Evolutionary conservation across 805 yeast species (phyloP), one percentile per base, ranked within the genome.

Genomic region (Spathaspora boniae): DNA sequence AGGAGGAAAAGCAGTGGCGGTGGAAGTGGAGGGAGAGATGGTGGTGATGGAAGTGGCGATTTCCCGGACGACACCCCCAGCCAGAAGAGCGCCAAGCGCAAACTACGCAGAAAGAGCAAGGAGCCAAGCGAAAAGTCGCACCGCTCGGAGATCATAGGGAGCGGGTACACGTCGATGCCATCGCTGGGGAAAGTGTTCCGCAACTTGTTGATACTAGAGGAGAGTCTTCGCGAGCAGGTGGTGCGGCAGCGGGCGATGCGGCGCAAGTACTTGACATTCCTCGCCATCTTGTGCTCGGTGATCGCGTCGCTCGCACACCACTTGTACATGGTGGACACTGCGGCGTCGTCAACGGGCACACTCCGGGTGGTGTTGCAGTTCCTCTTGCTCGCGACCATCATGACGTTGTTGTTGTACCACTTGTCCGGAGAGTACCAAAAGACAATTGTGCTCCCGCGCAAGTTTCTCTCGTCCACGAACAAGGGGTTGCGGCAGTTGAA

Each of bases 341-440:
- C 42, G 11, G 18, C 38, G 8, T 36, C 51, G 2, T 30, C 57
- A 7, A 43, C 42, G n/a, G 65, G 64, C 2, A 51, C 70, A 43
- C 52, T 51, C 30, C 58, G 66, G 40, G 69, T 64, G 40, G 50
- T 51, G 28, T 63, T 61, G 41, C 77, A 79, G 51, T 77, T 86
- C 32, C 52, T 78, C 9, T 71, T 85, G 3, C 64, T 82, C 12
- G 80, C 82, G 34, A 71, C 77, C 14, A 46, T 74, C 19, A 77
- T 89, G 14, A 84, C 96, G 0, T 60, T 88, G 37, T 70, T 78
- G 17, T 65, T 91, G 28, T 91, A 86, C 59, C 88, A 84, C 50
- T 59, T 91, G 23, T 82, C 95, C 16, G 98, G 98, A 1, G 93
- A 88, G 60, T 93, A 91, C 58, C 76, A 76, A 39, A 76, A 93